Conservation (phyloP, 148 eudicot genomes). For the Linanthus parryae region DNA sequence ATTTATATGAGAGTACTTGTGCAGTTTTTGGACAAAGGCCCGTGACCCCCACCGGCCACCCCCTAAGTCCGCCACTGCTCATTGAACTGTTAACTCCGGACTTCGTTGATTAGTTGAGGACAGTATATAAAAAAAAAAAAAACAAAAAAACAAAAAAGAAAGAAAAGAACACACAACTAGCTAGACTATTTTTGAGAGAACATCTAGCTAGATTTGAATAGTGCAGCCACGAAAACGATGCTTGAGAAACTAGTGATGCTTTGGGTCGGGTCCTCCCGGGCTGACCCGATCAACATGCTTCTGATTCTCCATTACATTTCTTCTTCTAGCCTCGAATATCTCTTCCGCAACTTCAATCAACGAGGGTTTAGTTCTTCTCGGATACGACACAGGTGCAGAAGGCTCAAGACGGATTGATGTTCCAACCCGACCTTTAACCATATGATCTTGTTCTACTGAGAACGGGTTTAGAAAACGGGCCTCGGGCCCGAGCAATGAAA, state of each 20-base stretch:
- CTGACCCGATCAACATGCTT: conserved; percentile 1
- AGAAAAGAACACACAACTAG: no score
- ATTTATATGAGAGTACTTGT: no score
- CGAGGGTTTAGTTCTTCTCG: background rate
- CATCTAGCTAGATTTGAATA: no score
- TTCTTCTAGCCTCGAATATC: conserved; percentile 4
- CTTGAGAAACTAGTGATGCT: conserved; percentile 6
- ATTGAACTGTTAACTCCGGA: no score
- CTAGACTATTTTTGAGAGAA: no score
- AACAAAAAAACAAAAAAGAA: no score
- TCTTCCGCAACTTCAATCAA: background rate
- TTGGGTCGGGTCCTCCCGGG: conserved; percentile 12
- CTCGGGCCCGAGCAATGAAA: conserved; percentile 1
- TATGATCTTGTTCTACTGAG: background rate
- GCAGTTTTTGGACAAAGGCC: no score
- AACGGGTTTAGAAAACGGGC: background rate
- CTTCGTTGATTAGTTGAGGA: no score
- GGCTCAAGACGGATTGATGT: background rate
- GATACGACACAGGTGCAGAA: conserved; percentile 3
- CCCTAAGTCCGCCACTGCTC: no score
- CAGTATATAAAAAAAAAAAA: no score
- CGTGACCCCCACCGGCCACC: no score
- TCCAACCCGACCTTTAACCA: background rate
- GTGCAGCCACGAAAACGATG: no score
- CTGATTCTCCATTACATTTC: background rate